These are phyloP conservation scores for Jacaranda copaia DNA, from an alignment of 257 asterid species.

Conservation along the genomic window DNA sequence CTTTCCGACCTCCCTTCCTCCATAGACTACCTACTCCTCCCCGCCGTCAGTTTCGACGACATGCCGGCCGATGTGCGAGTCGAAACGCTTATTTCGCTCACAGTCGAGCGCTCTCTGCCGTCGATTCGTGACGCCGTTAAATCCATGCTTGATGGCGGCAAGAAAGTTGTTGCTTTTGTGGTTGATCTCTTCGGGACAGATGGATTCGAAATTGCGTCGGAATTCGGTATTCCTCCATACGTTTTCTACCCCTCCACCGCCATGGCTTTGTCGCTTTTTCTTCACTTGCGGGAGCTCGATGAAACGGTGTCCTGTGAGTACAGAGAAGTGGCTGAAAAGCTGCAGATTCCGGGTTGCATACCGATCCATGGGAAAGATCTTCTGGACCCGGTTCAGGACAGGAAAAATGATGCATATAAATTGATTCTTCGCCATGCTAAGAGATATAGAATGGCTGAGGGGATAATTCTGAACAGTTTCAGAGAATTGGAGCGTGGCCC, in stretches of 20 bases:
- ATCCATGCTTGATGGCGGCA: conserved; percentile 18
- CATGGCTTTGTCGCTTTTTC: conserved; percentile 50
- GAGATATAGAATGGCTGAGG: conserved; percentile 60
- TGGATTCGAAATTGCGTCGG: conserved; percentile 59
- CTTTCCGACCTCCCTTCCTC: conserved; percentile 51
- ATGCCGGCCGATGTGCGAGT: conserved; percentile 40
- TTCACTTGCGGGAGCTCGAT: conserved; percentile 57
- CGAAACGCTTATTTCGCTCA: conserved; percentile 60
- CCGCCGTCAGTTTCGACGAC: conserved; percentile 56
- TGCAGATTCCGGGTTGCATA: conserved; percentile 64
- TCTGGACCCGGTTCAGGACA: conserved; percentile 57
- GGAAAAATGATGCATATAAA: conserved; percentile 59
- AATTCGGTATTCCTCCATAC: conserved; percentile 51
- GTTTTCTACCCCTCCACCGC: conserved; percentile 65
- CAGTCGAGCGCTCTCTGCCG: conserved; percentile 53
- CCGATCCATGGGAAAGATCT: conserved; percentile 60
- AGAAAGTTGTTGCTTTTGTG: conserved; percentile 50
- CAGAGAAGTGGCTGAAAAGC: conserved; percentile 50
- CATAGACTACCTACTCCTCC: conserved; percentile 48
- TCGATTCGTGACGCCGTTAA: conserved; percentile 49
- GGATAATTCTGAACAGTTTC: conserved; percentile 62
- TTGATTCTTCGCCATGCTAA: conserved; percentile 53
- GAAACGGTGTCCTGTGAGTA: conserved; percentile 51
- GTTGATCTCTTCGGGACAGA: conserved; percentile 73
- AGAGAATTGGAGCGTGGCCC: conserved; percentile 61